Evolutionary conservation across 176 grass and related monocot species (phyloP), one percentile per base, ranked within the genome.

Genomic region (Aechmea fasciata): DNA sequence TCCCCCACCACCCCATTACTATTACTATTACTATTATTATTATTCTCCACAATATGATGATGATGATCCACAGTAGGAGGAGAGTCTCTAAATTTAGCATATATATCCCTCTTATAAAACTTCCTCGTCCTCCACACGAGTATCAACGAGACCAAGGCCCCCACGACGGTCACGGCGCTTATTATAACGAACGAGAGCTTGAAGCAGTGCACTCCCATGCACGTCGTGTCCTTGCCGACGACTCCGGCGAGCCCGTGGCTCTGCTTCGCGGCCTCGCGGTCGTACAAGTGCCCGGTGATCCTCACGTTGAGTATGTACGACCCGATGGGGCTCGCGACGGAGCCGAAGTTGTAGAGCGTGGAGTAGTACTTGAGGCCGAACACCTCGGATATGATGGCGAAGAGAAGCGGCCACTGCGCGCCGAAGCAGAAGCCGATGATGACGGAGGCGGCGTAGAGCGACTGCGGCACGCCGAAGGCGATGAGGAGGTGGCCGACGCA

Each of bases 341-440:
- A 82, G 1, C 88, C 88, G 26, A 91, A 87, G 72, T 91, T 91
- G 68, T 87, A 87, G 18, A 91, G 84, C 68, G 88, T 91, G 28
- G 88, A 91, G 88, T 91, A 91, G 78, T 87, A 91, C 72, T 91
- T 91, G 75, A 91, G 88, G 1, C 88, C 88, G 65, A 91, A 91
- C 33, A 91, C 51, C 81, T 91, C 88, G 12, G 88, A 91, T 47
- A 91, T 91, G 71, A 91, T 91, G 75, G 88, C 84, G 88, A 77
- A 87, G 1, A 91, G 74, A 55, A 91, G 74, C 68, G 88, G 88
- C 88, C 84, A 87, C 84, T 87, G 84, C 18, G 88, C 88, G 47
- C 88, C 88, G 78, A 91, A 91, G 88, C 84, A 84, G 81, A 91
- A 87, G 0, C 88, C 88, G 71, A 87, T 84, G 8, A 91, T 51